phyloP scores from a whole-genome alignment of 2,329 filamentous ascomycete genomes.

The Pestalotiopsis sp. region DNA sequence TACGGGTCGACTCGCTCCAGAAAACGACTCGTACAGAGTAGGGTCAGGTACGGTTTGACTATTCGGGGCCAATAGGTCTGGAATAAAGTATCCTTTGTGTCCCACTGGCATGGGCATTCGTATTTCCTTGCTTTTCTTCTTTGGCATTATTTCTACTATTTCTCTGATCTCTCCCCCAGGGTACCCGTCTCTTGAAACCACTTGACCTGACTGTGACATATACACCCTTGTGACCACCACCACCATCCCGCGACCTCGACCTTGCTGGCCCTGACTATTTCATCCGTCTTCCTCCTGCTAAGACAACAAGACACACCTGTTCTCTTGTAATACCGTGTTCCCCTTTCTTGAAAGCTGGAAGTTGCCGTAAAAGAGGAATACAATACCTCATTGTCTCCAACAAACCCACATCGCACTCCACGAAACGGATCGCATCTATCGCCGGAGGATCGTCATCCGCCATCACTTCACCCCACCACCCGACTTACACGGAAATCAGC shows the following conservation, averaged over 20 bases:
- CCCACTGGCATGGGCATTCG: not conserved
- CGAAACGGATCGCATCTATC: not conserved
- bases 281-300: not conserved
- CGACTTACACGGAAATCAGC: constrained; percentile 9
- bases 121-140: not conserved
- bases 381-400: not conserved
- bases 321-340: not conserved
- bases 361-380: not conserved
- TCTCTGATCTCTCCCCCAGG: not conserved
- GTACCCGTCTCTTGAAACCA: not conserved
- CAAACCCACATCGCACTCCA: not conserved
- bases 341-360: not conserved
- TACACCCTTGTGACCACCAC: not conserved
- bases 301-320: not conserved
- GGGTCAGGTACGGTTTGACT: not conserved
- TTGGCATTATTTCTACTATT: not conserved
- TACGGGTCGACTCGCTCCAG: constrained; percentile 1
- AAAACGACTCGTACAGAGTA: not conserved
- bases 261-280: not conserved
- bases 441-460: not conserved
- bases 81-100: constrained; percentile 3
- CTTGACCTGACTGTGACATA: not conserved
- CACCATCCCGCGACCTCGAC: not conserved
- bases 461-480: constrained; percentile 2
- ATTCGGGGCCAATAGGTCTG: not conserved